Evolutionary conservation across 2,329 filamentous ascomycete species (phyloP), one percentile per base, ranked within the genome.

Genomic region (Aspergillus persii): DNA sequence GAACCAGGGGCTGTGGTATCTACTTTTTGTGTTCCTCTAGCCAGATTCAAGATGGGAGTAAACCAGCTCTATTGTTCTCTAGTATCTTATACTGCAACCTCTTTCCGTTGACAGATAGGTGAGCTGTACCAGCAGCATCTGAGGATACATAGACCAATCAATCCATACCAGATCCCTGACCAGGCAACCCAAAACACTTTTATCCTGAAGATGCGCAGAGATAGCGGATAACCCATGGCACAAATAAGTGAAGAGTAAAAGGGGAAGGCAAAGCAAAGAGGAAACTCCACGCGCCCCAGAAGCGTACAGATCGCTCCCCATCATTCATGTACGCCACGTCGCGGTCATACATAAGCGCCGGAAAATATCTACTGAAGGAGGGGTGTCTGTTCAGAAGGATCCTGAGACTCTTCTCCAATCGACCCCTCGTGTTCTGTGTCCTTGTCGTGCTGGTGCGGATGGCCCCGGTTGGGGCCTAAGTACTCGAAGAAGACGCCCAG

Each of bases 401-500:
- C 63, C 36, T 63, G 64, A 23, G 61, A 63, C 30, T 61, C 53
- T 4, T 62, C 61, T 26, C 63, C 58, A 41, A 41, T 41, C 12
- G 36, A 41, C 3, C 15, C 36, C 36, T 59, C 61, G n/a, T 53
- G 29, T 5, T 44, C 55, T 6, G n/a, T 60, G 48, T 68, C 63
- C 47, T 66, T 64, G 31, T 66, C 65, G 39, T 63, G 64, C 30
- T 59, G 61, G 33, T 69, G 65, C 30, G 56, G 61, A 15, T 61
- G 62, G 49, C 71, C 70, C 56, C 75, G 92, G 83, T 73, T 66
- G 1, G 75, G 74, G 3, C 71, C 71, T 36, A 78, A 65, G 62
- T 77, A 78, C 60, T 78, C 77, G 71, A 93, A 98, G 67, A 85
- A 87, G 61, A 96, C 84, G 26, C 87, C 92, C 89, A 99, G 90